These are phyloP conservation scores for Chlorella ohadii DNA, from an alignment of 139 green algal species.

Conservation along the genomic window DNA sequence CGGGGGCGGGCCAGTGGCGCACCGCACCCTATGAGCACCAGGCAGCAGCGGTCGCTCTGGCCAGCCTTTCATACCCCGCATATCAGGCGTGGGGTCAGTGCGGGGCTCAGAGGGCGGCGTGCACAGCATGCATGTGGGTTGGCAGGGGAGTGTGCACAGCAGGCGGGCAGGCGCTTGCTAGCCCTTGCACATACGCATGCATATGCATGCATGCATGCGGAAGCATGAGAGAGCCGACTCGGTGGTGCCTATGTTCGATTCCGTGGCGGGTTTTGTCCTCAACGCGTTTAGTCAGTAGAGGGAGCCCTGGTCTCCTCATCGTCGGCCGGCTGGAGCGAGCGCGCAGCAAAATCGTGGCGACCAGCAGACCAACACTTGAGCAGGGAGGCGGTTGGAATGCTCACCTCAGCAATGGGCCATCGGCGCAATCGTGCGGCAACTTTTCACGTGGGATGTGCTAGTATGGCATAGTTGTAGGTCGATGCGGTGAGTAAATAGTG, in stretches of 20 bases:
- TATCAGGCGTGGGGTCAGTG: constrained; percentile 11
- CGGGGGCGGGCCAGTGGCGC: neutral
- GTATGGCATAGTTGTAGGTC: too few species aligned
- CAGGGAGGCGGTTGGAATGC: too few species aligned
- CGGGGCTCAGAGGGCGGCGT: constrained; percentile 46
- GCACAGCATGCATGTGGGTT: neutral
- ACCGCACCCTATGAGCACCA: neutral
- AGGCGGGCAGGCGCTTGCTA: too few species aligned
- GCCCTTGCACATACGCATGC: too few species aligned
- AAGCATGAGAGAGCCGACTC: constrained; percentile 31
- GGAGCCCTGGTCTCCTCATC: constrained; percentile 53
- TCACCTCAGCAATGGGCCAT: too few species aligned
- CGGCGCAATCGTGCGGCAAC: too few species aligned
- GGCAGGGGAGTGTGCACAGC: neutral
- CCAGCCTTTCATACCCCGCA: constrained; percentile 39
- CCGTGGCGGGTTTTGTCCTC: constrained; percentile 55
- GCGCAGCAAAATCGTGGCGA: too few species aligned
- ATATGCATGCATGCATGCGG: neutral
- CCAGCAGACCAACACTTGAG: too few species aligned
- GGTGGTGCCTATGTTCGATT: constrained; percentile 51
- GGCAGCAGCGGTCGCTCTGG: constrained; percentile 21
- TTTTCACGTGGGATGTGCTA: too few species aligned
- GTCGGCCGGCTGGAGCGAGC: neutral
- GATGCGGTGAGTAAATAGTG: too few species aligned
- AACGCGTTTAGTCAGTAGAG: constrained; percentile 50